A percentile compares a stretch with the other conserved stretches of the same genome.
Conservation (phyloP, 2,329 filamentous ascomycete species). For the Dactylonectria estremocensis region DNA sequence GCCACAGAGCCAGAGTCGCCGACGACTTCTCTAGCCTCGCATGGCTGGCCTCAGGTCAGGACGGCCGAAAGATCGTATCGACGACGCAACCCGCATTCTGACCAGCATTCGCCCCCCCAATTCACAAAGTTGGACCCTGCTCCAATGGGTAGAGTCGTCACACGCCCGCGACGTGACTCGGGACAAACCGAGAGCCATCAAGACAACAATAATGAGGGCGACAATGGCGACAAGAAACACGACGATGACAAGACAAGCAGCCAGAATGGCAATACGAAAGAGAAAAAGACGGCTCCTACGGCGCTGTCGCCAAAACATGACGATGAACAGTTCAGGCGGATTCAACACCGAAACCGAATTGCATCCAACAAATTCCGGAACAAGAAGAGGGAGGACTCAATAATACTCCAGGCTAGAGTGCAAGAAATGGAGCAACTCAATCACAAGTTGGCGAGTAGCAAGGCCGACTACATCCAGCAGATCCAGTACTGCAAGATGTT, state of each 20-base stretch:
- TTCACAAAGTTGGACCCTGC: neutral
- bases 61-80: neutral
- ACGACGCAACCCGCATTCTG: neutral
- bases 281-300: neutral
- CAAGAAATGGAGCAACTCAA: slow-evolving; percentile 37
- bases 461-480: slow-evolving; percentile 35
- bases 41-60: neutral
- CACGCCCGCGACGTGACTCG: neutral
- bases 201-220: neutral
- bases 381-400: slow-evolving; percentile 39
- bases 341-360: slow-evolving; percentile 42
- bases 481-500: slow-evolving; percentile 43
- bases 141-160: too few relatives aligned
- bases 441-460: slow-evolving; percentile 24
- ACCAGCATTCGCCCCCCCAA: neutral
- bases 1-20: neutral
- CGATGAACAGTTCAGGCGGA: neutral
- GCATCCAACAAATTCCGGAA: slow-evolving; percentile 46
- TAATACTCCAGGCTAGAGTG: slow-evolving; percentile 35
- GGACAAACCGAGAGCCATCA: neutral
- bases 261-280: neutral
- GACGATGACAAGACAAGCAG: neutral
- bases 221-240: neutral
- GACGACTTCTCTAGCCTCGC: neutral
- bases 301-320: neutral